Evolutionary conservation across 1,284 basidiomycete species (phyloP), one percentile per base, ranked within the genome.

Genomic region (Inonotus hispidus): DNA sequence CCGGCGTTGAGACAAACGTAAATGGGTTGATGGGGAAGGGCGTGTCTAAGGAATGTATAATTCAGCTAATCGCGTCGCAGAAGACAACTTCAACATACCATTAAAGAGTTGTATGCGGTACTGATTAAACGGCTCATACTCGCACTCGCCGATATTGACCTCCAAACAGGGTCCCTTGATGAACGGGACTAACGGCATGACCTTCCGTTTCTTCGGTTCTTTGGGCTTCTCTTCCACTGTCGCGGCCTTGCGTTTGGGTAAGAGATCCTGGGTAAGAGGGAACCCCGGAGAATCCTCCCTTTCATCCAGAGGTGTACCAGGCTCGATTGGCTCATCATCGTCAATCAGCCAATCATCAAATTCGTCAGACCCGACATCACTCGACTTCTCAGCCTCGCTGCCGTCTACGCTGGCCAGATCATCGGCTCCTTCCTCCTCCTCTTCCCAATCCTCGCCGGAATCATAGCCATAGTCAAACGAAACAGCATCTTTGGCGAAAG

Each of bases 371-470:
- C 71, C 78, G 0, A 77, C 82, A 6, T 71, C 83, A 8, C 84
- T 85, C 16, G 88, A 86, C 27, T 75, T 75, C 16, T 76, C 79
- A 1, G 83, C 86, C 32, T 87, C 88, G 49, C 76, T 83, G 47
- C 84, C 85, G 29, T 88, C 84, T 1, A 80, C 76, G 53, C 70
- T 70, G 38, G 90, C 82, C 66, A 90, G 85, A 65, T 92, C 90
- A 3, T 81, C 90, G 38, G 83, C 87, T 11, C 82, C 89, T 19
- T 77, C 76, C 21, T 79, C 79, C 71, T 92, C 92, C 56, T 86
- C 87, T 65, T 91, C 90, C 90, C 91, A 93, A 67, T 93, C 91
- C 66, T 84, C 90, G 19, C 89, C 92, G 59, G 88, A 92, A 72
- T 94, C 92, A 68, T 92, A 91, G 13, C 80, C 79, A 71, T 95